Percentiles rank a stretch among this genome's conserved stretches.
phyloP scores from a whole-genome alignment of 345 rosid species.

The Salix viminalis region DNA sequence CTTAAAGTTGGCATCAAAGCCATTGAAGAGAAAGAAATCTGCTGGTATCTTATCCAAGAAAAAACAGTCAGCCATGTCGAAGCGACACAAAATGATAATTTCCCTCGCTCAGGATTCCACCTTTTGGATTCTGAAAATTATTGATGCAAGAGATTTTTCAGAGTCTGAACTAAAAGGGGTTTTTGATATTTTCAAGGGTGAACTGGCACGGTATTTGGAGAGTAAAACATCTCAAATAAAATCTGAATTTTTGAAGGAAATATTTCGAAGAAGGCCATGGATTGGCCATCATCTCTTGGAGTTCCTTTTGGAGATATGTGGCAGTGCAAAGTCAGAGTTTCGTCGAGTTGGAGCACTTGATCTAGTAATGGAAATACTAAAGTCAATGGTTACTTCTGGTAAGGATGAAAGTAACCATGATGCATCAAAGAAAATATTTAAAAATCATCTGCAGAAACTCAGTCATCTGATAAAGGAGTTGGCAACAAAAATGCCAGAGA shows the following conservation, averaged over 20 bases:
- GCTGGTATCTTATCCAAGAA: constrained; percentile 53
- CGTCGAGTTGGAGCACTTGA: constrained; percentile 83
- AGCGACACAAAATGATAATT: constrained; percentile 63
- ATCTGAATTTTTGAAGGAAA: constrained; percentile 69
- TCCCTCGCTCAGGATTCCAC: constrained; percentile 75
- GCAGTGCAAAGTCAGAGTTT: constrained; percentile 53
- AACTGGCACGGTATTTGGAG: constrained; percentile 57
- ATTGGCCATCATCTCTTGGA: constrained; percentile 55
- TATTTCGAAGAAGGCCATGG: constrained; percentile 71
- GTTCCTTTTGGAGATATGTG: constrained; percentile 60
- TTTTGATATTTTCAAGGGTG: constrained; percentile 44
- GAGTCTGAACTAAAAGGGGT: constrained; percentile 56
- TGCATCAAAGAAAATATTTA: constrained; percentile 52
- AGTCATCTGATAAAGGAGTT: constrained; percentile 50
- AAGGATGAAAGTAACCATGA: constrained; percentile 31
- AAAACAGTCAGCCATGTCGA: constrained; percentile 66
- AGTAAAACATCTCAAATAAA: constrained; percentile 73
- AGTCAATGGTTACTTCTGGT: constrained; percentile 38
- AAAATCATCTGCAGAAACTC: constrained; percentile 43
- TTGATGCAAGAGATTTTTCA: constrained; percentile 53
- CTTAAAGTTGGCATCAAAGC: constrained; percentile 78
- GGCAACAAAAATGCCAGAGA: constrained; percentile 62
- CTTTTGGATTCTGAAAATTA: constrained; percentile 71
- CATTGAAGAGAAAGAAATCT: constrained; percentile 80
- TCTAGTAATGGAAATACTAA: constrained; percentile 61